These are phyloP conservation scores for Brassica carinata DNA, from an alignment of 345 rosid genomes.

Conservation along the genomic window DNA sequence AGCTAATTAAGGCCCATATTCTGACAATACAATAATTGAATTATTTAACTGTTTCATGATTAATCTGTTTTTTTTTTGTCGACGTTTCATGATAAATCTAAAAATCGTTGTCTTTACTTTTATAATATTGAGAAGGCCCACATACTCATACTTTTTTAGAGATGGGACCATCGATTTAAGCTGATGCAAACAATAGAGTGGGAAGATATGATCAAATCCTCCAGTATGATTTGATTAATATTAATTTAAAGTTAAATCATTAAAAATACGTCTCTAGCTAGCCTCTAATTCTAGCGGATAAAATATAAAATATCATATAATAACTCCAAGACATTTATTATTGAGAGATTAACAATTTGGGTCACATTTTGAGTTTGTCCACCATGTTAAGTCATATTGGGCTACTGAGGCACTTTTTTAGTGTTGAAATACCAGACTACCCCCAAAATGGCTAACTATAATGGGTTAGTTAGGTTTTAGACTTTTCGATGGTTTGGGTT, in stretches of 20 bases:
- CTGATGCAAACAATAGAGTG: slow-evolving; percentile 26
- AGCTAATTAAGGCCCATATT: neutral
- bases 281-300: neutral
- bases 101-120: slow-evolving; percentile 25
- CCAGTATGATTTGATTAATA: slow-evolving; percentile 17
- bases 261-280: neutral
- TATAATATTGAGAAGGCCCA: slow-evolving; percentile 14
- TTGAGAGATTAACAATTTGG: too few relatives aligned
- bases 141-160: slow-evolving; percentile 21
- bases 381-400: too few relatives aligned
- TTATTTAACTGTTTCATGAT: neutral
- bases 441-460: too few relatives aligned
- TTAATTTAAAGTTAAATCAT: neutral
- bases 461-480: too few relatives aligned
- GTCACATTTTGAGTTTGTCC: too few relatives aligned
- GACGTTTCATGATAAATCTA: neutral
- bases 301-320: neutral
- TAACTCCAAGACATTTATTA: neutral
- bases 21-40: neutral
- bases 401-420: too few relatives aligned
- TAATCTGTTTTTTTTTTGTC: neutral
- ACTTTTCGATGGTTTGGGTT: too few relatives aligned
- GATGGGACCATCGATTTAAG: slow-evolving; percentile 35
- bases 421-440: too few relatives aligned
- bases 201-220: slow-evolving; percentile 38